Conservation (phyloP, 805 yeast genomes). For the Lachancea lanzarotensis region DNA sequence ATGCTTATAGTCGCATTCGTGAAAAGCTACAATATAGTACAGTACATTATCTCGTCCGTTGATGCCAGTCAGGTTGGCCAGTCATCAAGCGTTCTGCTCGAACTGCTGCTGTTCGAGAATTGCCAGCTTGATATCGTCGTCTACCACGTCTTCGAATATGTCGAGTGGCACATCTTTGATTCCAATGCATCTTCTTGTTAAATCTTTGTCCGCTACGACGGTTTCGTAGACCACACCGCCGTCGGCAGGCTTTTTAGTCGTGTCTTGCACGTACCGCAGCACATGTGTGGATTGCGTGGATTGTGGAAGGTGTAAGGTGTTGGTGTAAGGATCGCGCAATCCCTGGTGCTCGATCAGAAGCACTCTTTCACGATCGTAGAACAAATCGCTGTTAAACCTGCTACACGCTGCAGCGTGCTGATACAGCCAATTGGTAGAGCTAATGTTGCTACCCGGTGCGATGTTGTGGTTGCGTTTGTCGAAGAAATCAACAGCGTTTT, state of each 20-base stretch:
- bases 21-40: background rate
- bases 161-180: constrained; percentile 51
- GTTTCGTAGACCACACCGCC: constrained; percentile 42
- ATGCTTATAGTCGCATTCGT: background rate
- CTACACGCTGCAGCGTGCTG: constrained; percentile 77
- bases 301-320: constrained; percentile 66
- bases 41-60: background rate
- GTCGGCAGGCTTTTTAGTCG: constrained; percentile 17
- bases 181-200: constrained; percentile 52
- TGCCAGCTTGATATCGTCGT: constrained; percentile 51
- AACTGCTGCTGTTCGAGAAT: constrained; percentile 53
- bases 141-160: constrained; percentile 51
- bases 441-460: constrained; percentile 30
- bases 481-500: constrained; percentile 36
- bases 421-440: constrained; percentile 75
- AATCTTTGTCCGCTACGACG: constrained; percentile 40
- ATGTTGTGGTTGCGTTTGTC: constrained; percentile 32
- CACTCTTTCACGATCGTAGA: constrained; percentile 49
- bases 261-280: constrained; percentile 20
- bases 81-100: constrained; percentile 29
- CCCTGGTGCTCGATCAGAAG: constrained; percentile 45
- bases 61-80: background rate
- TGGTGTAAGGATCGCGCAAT: constrained; percentile 75
- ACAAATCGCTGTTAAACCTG: constrained; percentile 58
- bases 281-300: constrained; percentile 64